Evolutionary conservation across 495 filamentous ascomycete genomes (phyloP).

Genomic region (Neurospora cerealis): DNA sequence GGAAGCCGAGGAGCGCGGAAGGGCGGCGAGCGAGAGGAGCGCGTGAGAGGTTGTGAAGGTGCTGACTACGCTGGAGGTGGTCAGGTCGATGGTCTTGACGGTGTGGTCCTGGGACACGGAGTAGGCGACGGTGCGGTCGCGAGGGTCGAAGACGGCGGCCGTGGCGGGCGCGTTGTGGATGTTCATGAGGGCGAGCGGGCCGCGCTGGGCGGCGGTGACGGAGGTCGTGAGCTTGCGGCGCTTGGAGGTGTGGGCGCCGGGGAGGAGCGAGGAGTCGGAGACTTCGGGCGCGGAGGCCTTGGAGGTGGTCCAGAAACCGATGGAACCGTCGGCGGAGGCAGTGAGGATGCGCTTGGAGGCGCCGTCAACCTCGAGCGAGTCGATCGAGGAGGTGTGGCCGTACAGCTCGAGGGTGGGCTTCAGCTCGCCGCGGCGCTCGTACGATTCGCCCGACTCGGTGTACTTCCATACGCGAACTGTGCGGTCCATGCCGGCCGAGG

Average conservation of each 20-base stretch:
- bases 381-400: conserved; percentile 67
- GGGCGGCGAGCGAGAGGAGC: conserved; percentile 61
- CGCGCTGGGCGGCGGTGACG: conserved; percentile 58
- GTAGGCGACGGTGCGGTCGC: conserved; percentile 81
- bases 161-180: conserved; percentile 65
- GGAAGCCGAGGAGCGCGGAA: conserved; percentile 37
- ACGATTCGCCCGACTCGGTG: conserved; percentile 51
- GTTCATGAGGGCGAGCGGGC: conserved; percentile 62
- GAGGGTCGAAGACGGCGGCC: conserved; percentile 69
- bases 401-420: conserved; percentile 75
- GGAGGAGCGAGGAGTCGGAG: conserved; percentile 49
- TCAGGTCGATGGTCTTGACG: conserved; percentile 81
- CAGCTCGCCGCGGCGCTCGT: conserved; percentile 52
- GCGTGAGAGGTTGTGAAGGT: conserved; percentile 74
- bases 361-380: conserved; percentile 68
- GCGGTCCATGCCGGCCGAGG: conserved; percentile 71
- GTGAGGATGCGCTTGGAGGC: conserved; percentile 69
- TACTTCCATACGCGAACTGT: conserved; percentile 85
- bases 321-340: conserved; percentile 64
- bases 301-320: conserved; percentile 77
- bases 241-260: conserved; percentile 54
- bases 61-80: conserved; percentile 62
- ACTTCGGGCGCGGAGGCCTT: conserved; percentile 64
- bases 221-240: conserved; percentile 64
- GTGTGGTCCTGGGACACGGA: conserved; percentile 82